Evolutionary conservation across 148 eudicot species (phyloP).

Genomic region (Rhododendron ovatum): DNA sequence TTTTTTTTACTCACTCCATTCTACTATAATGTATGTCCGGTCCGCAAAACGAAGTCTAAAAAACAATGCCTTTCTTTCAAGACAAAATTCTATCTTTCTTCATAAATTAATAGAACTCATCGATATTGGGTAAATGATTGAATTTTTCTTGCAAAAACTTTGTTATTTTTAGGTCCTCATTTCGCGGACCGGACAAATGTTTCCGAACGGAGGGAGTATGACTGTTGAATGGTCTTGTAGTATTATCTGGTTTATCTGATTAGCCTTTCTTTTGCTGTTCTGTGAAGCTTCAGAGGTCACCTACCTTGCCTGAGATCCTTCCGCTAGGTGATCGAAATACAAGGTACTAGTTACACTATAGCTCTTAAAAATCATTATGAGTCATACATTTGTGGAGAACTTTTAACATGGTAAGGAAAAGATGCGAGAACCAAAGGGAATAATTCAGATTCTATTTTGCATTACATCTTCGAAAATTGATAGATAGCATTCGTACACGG

Average conservation of each 20-base stretch:
- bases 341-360: conserved; percentile 26
- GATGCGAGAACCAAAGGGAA: neutral
- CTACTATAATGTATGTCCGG: too few relatives aligned
- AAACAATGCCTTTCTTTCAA: too few relatives aligned
- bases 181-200: too few relatives aligned
- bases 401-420: neutral
- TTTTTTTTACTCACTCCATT: too few relatives aligned
- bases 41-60: too few relatives aligned
- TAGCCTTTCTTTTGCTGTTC: neutral
- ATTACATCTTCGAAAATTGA: neutral
- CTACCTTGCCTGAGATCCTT: conserved; percentile 48
- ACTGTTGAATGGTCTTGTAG: neutral
- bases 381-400: neutral
- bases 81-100: too few relatives aligned
- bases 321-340: conserved; percentile 52
- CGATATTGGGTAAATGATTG: too few relatives aligned
- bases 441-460: neutral
- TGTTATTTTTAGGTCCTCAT: too few relatives aligned
- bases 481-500: neutral
- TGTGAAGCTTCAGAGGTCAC: conserved; percentile 51
- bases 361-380: neutral
- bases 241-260: neutral
- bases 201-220: too few relatives aligned
- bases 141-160: too few relatives aligned
- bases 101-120: too few relatives aligned